Base-by-base conservation (phyloP, 768 basidiomycete genomes). In the Naganishia friedmannii region DNA sequence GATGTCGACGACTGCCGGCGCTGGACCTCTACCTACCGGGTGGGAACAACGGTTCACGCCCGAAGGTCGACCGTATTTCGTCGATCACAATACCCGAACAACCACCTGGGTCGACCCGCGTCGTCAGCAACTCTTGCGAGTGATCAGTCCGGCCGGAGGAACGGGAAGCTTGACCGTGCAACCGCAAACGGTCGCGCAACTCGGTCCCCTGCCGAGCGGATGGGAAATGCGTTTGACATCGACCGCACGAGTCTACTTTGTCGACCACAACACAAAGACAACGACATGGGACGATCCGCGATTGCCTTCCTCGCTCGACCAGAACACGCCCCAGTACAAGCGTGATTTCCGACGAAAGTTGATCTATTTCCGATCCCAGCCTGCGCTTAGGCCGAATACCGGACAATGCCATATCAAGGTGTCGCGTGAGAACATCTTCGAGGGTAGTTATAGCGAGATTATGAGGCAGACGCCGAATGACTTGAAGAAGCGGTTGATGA, bases 81-180 rank as follows among this genome's bases (percentile, higher is more conserved):
- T 99, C 60, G 96, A 99, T 80, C 96, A 99, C 83, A 99, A 99
- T 79, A 98, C 95, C 13, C 88, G 96, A 57, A 98, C 96, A 23
- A 98, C 96, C 37, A 99, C 96, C n/a, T 99, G 96, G 96, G 94
- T 98, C 28, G 96, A 99, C 80, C 96, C 96, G 46, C 90, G 96
- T 60, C 88, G 96, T 55, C 96, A 98, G 83, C 93, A 93, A 13
- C 87, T 98, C 71, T 90, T 98, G 70, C 93, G 95, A 72, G 94
- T 97, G 57, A 91, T 98, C 89, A 94, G 92, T 23, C 92, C 93
- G 26, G 88, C 88, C 76, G 93, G 94, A 13, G 91, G 78, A 39
- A 42, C 60, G 3, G 79, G 91, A 81, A 90, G 90, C 73, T 83
- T 92, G 19, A 87, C 90, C 6, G 84, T 93, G 31, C 94, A 97